phyloP scores from a whole-genome alignment of 371 early-diverging fungal species.

The Actinomortierella ambigua region DNA sequence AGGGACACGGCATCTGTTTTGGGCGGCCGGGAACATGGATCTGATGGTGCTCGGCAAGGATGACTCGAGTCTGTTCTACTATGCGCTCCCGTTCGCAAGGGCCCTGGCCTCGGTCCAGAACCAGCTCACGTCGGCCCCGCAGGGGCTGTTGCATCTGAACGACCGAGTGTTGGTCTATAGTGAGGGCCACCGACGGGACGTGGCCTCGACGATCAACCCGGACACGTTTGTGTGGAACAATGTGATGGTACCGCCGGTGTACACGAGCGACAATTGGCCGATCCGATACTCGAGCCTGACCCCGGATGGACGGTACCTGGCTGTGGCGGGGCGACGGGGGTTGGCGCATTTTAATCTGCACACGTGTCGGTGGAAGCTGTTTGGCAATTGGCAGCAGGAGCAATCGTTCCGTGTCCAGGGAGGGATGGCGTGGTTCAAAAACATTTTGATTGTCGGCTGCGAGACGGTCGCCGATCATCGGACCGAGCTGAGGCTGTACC shows the following conservation, averaged over 20 bases:
- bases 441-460: constrained; percentile 71
- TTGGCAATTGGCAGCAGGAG: constrained; percentile 87
- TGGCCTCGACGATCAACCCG: constrained; percentile 67
- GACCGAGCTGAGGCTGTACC: constrained; percentile 77
- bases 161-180: constrained; percentile 77
- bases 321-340: constrained; percentile 82
- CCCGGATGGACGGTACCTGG: constrained; percentile 72
- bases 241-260: constrained; percentile 77
- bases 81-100: constrained; percentile 72
- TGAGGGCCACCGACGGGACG: constrained; percentile 70
- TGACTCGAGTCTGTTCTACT: constrained; percentile 53
- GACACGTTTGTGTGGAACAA: constrained; percentile 81
- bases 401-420: constrained; percentile 75
- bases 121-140: constrained; percentile 67
- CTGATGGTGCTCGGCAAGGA: constrained; percentile 57
- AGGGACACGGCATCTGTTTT: constrained; percentile 69
- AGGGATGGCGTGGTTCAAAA: constrained; percentile 81
- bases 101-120: constrained; percentile 62
- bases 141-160: constrained; percentile 70
- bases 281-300: constrained; percentile 76
- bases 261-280: constrained; percentile 86
- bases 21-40: constrained; percentile 77
- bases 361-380: constrained; percentile 83
- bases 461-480: constrained; percentile 50
- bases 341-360: constrained; percentile 76